Evolutionary conservation across 2,329 filamentous ascomycete species (phyloP).

Genomic region (Fusarium guadeloupense): DNA sequence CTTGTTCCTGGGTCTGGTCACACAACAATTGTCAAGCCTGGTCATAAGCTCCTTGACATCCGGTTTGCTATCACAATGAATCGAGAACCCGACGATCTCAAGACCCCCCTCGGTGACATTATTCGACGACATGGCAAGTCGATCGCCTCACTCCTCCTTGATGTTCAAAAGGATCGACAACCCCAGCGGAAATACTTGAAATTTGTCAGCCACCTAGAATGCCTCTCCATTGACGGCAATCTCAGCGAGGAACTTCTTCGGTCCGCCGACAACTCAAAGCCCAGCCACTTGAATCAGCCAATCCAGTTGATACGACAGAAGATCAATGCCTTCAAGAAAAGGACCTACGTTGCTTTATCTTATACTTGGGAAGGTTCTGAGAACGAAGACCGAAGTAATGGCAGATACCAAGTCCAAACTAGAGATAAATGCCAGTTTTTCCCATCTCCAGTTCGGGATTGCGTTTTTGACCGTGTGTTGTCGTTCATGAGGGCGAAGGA

Average conservation of each 20-base stretch:
- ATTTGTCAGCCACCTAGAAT: neutral
- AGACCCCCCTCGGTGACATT: neutral
- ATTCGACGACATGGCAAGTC: neutral
- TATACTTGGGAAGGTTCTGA: neutral
- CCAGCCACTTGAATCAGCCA: too few species aligned
- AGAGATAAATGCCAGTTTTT: neutral
- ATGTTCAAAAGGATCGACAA: neutral
- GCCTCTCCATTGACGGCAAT: neutral
- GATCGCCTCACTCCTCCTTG: neutral
- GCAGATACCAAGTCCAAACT: neutral
- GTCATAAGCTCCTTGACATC: neutral
- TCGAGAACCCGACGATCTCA: neutral
- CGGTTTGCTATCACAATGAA: neutral
- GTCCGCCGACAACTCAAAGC: too few species aligned
- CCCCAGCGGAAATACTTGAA: neutral
- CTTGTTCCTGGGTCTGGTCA: too few species aligned
- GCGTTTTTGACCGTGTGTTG: conserved; percentile 1
- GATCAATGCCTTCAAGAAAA: neutral
- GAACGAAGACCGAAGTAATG: neutral
- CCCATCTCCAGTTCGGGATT: neutral
- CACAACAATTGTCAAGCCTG: neutral
- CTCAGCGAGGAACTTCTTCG: too few species aligned
- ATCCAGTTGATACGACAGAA: neutral
- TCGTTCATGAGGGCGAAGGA: neutral
- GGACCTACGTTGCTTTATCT: conserved; percentile 1